These are phyloP conservation scores for Bipolaris bicolor DNA, from an alignment of 2,329 filamentous ascomycete genomes.

Conservation along the genomic window DNA sequence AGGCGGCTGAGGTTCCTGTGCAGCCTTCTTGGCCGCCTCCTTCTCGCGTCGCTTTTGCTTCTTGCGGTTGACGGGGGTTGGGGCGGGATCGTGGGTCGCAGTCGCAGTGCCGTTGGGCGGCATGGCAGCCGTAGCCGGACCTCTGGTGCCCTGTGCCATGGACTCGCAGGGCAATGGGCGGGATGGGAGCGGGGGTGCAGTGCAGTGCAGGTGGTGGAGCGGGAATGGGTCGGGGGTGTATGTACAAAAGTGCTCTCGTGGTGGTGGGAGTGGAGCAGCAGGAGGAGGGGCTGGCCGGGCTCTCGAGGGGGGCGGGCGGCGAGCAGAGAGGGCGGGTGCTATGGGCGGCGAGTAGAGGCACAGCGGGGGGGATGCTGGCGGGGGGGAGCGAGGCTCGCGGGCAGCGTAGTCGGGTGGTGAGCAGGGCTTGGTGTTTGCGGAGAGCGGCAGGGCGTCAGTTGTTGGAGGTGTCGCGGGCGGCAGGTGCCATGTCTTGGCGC, in stretches of 20 bases:
- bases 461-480: constrained; percentile 8
- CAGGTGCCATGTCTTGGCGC: constrained; percentile 17
- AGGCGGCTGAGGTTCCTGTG: constrained; percentile 37
- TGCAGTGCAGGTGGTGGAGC: too few relatives aligned
- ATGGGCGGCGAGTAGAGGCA: neutral
- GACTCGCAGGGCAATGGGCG: constrained; percentile 4
- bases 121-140: constrained; percentile 37
- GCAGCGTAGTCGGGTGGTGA: neutral
- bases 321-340: neutral
- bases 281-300: constrained; percentile 24
- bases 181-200: too few relatives aligned
- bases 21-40: constrained; percentile 67
- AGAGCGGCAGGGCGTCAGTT: neutral
- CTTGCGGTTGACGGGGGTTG: constrained; percentile 78
- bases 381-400: neutral
- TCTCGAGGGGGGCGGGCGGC: neutral
- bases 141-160: constrained; percentile 48
- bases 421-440: too few relatives aligned
- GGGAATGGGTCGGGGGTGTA: too few relatives aligned
- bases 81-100: constrained; percentile 40
- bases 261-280: constrained; percentile 14
- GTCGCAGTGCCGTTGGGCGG: constrained; percentile 51
- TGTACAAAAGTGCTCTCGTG: too few relatives aligned
- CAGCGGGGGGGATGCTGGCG: neutral
- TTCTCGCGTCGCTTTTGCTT: constrained; percentile 94